phyloP scores from a whole-genome alignment of 805 yeast genomes.

The Kazachstania viticola region DNA sequence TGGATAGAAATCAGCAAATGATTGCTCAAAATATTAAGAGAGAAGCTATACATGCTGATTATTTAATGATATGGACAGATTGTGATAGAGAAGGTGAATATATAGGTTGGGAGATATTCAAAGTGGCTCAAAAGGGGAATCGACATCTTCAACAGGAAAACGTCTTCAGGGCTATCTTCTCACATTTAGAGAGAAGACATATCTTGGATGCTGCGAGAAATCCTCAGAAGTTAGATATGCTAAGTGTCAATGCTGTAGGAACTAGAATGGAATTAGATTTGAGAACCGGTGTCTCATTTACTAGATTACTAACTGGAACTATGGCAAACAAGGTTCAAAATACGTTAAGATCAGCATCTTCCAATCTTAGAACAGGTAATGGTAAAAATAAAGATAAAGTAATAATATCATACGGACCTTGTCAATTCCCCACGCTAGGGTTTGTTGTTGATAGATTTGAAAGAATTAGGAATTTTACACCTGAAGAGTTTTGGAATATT shows the following conservation, averaged over 20 bases:
- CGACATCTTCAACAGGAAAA: constrained; percentile 33
- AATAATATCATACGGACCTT: constrained; percentile 68
- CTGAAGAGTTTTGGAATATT: constrained; percentile 76
- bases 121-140: constrained; percentile 45
- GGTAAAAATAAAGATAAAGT: constrained; percentile 11
- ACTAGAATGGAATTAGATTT: constrained; percentile 82
- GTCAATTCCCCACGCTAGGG: constrained; percentile 96
- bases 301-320: constrained; percentile 55
- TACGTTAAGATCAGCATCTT: not conserved
- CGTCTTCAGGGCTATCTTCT: constrained; percentile 70
- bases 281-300: constrained; percentile 80
- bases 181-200: constrained; percentile 74
- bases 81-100: constrained; percentile 96
- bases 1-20: constrained; percentile 32
- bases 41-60: constrained; percentile 50
- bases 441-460: constrained; percentile 88
- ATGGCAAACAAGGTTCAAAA: constrained; percentile 24
- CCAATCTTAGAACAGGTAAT: not conserved
- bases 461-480: constrained; percentile 55
- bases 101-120: constrained; percentile 73
- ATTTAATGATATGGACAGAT: constrained; percentile 93
- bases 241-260: constrained; percentile 71
- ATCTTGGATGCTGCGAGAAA: constrained; percentile 60
- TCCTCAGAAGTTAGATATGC: constrained; percentile 52
- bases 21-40: constrained; percentile 55